These are phyloP conservation scores for Tylopilus subfusipes DNA, from an alignment of 768 basidiomycete genomes.

Conservation along the genomic window DNA sequence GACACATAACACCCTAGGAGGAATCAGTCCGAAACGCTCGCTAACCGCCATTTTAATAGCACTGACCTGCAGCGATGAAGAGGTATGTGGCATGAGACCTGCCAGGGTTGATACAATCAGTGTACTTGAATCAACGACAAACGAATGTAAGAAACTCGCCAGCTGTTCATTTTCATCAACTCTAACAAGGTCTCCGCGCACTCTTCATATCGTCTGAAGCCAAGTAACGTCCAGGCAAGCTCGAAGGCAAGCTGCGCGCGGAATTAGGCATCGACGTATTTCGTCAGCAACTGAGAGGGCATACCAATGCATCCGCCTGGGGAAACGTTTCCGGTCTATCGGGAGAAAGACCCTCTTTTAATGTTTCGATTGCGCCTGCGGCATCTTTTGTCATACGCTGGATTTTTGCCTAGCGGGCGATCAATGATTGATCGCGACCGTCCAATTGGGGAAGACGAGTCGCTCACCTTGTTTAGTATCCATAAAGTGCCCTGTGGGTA, in stretches of 20 bases:
- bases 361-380: slow-evolving; percentile 58
- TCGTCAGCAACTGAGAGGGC: neutral
- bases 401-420: slow-evolving; percentile 56
- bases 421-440: neutral
- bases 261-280: neutral
- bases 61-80: slow-evolving; percentile 64
- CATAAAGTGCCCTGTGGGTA: slow-evolving; percentile 70
- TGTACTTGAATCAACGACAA: neutral
- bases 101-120: neutral
- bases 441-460: neutral
- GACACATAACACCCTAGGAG: slow-evolving; percentile 59
- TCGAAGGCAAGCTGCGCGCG: slow-evolving; percentile 63
- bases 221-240: slow-evolving; percentile 71
- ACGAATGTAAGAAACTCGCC: slow-evolving; percentile 39
- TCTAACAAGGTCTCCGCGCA: slow-evolving; percentile 63
- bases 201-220: slow-evolving; percentile 61
- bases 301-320: slow-evolving; percentile 71
- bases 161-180: slow-evolving; percentile 65
- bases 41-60: neutral
- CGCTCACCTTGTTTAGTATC: slow-evolving; percentile 63
- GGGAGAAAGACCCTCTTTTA: slow-evolving; percentile 55
- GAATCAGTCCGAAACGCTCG: neutral
- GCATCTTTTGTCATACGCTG: slow-evolving; percentile 68
- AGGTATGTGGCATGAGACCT: slow-evolving; percentile 81
- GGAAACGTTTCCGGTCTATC: slow-evolving; percentile 53